Percentiles rank a stretch among this genome's conserved stretches.
These are phyloP conservation scores for Crepidotus variabilis DNA, from an alignment of 768 basidiomycete species.

Conservation along the genomic window DNA sequence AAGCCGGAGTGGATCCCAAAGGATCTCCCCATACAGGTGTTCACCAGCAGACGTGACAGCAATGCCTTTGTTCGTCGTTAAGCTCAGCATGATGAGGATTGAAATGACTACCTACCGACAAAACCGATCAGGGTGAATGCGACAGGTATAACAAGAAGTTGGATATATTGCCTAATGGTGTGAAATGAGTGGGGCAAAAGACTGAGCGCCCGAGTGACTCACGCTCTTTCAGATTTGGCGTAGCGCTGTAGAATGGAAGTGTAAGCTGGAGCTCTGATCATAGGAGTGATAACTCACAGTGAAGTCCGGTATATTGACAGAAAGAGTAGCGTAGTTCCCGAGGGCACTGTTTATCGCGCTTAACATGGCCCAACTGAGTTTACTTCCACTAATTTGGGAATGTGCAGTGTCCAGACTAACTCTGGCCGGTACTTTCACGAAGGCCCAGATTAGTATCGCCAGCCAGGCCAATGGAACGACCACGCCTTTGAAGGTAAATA, in stretches of 20 bases:
- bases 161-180: constrained; percentile 59
- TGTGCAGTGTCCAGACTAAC: constrained; percentile 54
- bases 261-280: background rate
- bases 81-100: background rate
- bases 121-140: constrained; percentile 77
- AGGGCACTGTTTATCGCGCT: constrained; percentile 72
- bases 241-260: constrained; percentile 50
- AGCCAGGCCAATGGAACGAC: constrained; percentile 65
- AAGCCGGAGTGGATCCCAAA: constrained; percentile 75
- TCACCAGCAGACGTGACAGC: constrained; percentile 77
- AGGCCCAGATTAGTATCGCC: constrained; percentile 77
- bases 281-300: constrained; percentile 33
- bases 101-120: constrained; percentile 34
- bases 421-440: constrained; percentile 61
- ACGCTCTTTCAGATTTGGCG: constrained; percentile 64
- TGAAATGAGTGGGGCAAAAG: background rate
- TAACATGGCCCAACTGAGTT: constrained; percentile 77
- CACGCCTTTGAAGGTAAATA: constrained; percentile 70
- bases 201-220: constrained; percentile 17
- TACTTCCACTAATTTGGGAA: constrained; percentile 46
- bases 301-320: constrained; percentile 85
- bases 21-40: constrained; percentile 57
- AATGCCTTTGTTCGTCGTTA: constrained; percentile 38
- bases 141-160: constrained; percentile 70
- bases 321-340: constrained; percentile 68